A percentile compares a stretch with the other conserved stretches of the same genome.
Conservation (phyloP, 148 eudicot species). For the Drosera capensis region DNA sequence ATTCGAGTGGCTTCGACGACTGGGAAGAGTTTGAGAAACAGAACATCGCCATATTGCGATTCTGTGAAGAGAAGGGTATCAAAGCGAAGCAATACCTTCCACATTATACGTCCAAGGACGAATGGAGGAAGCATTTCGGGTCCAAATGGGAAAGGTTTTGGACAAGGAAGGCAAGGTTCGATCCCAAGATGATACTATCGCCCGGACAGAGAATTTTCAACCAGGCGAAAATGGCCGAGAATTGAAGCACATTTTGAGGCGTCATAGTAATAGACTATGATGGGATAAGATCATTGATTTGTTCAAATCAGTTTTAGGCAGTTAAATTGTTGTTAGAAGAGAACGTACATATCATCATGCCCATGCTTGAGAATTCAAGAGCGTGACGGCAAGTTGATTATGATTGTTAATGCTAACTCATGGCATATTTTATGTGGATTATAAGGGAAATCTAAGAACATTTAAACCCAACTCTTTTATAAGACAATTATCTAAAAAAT, state of each 20-base stretch:
- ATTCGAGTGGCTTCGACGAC: slow-evolving; percentile 28
- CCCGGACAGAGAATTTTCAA: slow-evolving; percentile 76
- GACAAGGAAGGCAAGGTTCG: slow-evolving; percentile 42
- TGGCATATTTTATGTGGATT: no score
- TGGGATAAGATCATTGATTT: no score
- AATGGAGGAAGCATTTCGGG: slow-evolving; percentile 74
- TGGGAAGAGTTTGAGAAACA: slow-evolving; percentile 30
- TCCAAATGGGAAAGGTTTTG: slow-evolving; percentile 46
- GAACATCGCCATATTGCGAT: slow-evolving; percentile 35
- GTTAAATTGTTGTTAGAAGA: no score
- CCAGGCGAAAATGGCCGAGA: not conserved
- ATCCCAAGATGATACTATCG: slow-evolving; percentile 73
- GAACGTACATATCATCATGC: no score
- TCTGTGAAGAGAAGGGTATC: slow-evolving; percentile 44
- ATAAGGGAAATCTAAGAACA: no score
- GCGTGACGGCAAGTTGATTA: no score
- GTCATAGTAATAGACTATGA: not conserved
- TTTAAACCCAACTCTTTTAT: no score
- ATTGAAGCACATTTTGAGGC: not conserved
- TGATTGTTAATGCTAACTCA: no score
- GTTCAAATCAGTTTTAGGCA: no score
- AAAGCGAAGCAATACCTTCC: slow-evolving; percentile 72
- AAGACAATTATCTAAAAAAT: no score
- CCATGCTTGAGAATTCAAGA: no score
- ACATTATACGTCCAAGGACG: slow-evolving; percentile 33